A percentile compares a stretch with the other conserved stretches of the same genome.
These are phyloP conservation scores for Scytalidium lignicola DNA, from an alignment of 2,329 filamentous ascomycete genomes.

Conservation along the genomic window DNA sequence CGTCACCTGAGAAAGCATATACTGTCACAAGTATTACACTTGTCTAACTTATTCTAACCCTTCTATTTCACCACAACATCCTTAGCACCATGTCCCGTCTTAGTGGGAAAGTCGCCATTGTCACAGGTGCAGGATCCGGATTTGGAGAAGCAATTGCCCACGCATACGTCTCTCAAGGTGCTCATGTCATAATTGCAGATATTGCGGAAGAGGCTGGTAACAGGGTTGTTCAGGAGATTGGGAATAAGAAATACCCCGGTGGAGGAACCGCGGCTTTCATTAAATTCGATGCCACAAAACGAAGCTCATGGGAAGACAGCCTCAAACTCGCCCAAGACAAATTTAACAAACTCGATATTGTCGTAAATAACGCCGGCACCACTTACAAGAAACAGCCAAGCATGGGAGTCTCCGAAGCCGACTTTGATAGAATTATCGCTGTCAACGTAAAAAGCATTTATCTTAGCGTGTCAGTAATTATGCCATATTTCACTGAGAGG, in stretches of 20 bases:
- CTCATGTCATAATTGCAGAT: slow-evolving; percentile 37
- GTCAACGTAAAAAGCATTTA: slow-evolving; percentile 28
- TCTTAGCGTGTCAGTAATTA: slow-evolving; percentile 9
- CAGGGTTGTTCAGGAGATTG: not conserved
- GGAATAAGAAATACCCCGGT: slow-evolving; percentile 14
- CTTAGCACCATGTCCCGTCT: slow-evolving; percentile 16
- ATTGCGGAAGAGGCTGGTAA: slow-evolving; percentile 12
- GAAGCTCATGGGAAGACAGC: not conserved
- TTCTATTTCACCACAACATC: no score
- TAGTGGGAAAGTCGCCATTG: slow-evolving; percentile 32
- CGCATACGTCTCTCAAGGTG: slow-evolving; percentile 35
- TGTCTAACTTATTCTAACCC: no score
- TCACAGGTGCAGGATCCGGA: slow-evolving; percentile 42
- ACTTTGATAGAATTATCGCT: slow-evolving; percentile 22
- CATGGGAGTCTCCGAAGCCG: slow-evolving; percentile 1
- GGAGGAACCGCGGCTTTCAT: slow-evolving; percentile 36
- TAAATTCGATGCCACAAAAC: slow-evolving; percentile 3
- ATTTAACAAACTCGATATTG: slow-evolving; percentile 48
- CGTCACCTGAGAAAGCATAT: no score
- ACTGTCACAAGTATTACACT: no score
- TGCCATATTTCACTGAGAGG: not conserved
- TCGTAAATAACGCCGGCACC: slow-evolving; percentile 64
- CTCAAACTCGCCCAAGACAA: slow-evolving; percentile 12
- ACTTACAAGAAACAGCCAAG: slow-evolving; percentile 6
- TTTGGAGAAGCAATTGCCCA: slow-evolving; percentile 40